These are phyloP conservation scores for Gonapodya prolifera DNA, from an alignment of 192 early-diverging fungal species.

Conservation along the genomic window DNA sequence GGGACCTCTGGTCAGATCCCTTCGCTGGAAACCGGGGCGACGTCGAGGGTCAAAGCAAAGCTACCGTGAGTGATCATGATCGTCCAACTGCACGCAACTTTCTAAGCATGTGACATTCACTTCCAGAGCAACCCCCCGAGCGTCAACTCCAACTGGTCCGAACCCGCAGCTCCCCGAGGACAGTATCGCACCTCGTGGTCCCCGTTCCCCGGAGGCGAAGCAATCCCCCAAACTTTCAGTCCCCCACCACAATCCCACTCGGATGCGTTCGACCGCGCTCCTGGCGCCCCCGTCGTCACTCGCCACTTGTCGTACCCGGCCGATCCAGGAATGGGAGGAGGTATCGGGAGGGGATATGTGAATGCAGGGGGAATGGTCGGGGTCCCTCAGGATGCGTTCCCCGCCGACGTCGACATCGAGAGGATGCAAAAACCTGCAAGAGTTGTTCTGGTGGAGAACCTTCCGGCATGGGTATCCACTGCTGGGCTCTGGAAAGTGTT, in stretches of 20 bases:
- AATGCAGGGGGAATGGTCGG: background rate
- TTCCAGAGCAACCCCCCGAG: background rate
- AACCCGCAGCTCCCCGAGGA: background rate
- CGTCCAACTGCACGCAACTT: background rate
- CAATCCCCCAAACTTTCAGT: background rate
- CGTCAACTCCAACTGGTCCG: background rate
- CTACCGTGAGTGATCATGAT: background rate
- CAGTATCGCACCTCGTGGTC: background rate
- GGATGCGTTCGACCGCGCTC: background rate
- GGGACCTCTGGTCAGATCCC: too few species aligned
- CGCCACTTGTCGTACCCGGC: background rate
- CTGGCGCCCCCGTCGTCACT: background rate
- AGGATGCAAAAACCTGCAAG: background rate
- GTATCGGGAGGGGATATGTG: background rate
- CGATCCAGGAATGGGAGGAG: background rate
- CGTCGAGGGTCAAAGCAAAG: too few species aligned
- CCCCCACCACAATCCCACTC: background rate
- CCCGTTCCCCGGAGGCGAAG: background rate
- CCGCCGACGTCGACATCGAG: background rate
- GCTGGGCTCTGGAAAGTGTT: background rate
- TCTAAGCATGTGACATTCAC: background rate
- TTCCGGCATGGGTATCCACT: background rate
- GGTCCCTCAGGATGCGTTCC: background rate
- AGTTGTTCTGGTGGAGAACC: background rate
- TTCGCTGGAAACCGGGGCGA: too few species aligned